Percentiles rank a stretch among this genome's conserved stretches.
phyloP scores from a whole-genome alignment of 768 basidiomycete species.

The Phanerochaete sordida region DNA sequence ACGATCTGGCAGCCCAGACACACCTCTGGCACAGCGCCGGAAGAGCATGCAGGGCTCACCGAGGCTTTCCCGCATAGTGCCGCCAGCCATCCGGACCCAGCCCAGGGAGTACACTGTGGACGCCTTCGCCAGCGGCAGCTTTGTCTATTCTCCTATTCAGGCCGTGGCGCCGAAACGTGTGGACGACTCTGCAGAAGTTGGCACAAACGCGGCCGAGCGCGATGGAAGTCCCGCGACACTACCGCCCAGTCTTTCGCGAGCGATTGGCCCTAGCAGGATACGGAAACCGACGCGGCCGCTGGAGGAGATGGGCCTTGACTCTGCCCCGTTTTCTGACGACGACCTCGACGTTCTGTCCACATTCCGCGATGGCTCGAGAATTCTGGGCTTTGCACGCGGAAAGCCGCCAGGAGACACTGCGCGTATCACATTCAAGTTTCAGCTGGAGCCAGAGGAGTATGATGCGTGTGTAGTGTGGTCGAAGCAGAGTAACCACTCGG shows the following conservation, averaged over 20 bases:
- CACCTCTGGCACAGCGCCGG: background rate
- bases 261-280: background rate
- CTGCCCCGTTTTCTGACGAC: background rate
- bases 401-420: background rate
- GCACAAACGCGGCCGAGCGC: background rate
- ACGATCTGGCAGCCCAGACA: background rate
- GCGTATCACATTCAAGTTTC: constrained; percentile 8
- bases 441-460: constrained; percentile 9
- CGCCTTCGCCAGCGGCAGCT: background rate
- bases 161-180: background rate
- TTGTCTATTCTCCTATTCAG: background rate
- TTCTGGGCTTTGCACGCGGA: constrained; percentile 5
- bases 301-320: background rate
- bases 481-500: background rate
- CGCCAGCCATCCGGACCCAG: background rate
- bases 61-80: too few species aligned
- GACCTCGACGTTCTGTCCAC: background rate
- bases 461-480: constrained; percentile 12
- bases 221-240: background rate
- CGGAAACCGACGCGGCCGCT: background rate
- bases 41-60: background rate
- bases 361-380: background rate
- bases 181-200: background rate
- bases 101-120: background rate
- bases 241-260: background rate